phyloP scores from a whole-genome alignment of 371 early-diverging fungal genomes.

The Lichtheimia corymbifera region DNA sequence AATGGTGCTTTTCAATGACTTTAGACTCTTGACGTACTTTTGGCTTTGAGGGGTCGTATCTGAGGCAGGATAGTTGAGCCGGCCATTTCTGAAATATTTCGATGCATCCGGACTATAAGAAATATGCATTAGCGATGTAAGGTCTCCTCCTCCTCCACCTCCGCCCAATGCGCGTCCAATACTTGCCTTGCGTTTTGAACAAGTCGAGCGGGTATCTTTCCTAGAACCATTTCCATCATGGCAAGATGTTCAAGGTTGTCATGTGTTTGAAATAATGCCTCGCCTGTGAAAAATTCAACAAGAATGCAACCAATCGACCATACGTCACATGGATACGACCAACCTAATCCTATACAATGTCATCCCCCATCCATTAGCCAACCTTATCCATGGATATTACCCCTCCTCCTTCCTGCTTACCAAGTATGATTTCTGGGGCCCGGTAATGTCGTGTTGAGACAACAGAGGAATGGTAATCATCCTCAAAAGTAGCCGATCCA shows the following conservation, averaged over 20 bases:
- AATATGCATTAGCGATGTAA: neutral
- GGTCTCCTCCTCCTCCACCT: neutral
- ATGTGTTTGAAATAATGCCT: slow-evolving; percentile 93
- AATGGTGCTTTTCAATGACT: slow-evolving; percentile 52
- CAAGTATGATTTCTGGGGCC: slow-evolving; percentile 95
- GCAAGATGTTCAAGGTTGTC: slow-evolving; percentile 82
- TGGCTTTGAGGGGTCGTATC: slow-evolving; percentile 65
- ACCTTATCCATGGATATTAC: too few species aligned
- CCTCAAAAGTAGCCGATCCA: slow-evolving; percentile 91
- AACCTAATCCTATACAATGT: slow-evolving; percentile 63
- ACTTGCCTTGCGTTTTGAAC: slow-evolving; percentile 12
- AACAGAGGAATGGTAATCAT: slow-evolving; percentile 89
- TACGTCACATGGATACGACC: slow-evolving; percentile 96
- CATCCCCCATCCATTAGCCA: neutral
- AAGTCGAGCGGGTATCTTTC: slow-evolving; percentile 49
- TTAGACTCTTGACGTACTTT: slow-evolving; percentile 68
- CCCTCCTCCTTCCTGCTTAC: slow-evolving; percentile 18
- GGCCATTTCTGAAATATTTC: slow-evolving; percentile 61
- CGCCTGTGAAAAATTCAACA: slow-evolving; percentile 94
- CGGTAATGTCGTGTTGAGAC: slow-evolving; percentile 96
- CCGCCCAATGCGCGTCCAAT: neutral
- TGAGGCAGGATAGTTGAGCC: slow-evolving; percentile 67
- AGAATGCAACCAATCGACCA: slow-evolving; percentile 98
- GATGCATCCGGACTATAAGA: slow-evolving; percentile 42
- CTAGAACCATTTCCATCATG: slow-evolving; percentile 73